Conservation (phyloP, 257 asterid species). For the Solanum bulbocastanum region DNA sequence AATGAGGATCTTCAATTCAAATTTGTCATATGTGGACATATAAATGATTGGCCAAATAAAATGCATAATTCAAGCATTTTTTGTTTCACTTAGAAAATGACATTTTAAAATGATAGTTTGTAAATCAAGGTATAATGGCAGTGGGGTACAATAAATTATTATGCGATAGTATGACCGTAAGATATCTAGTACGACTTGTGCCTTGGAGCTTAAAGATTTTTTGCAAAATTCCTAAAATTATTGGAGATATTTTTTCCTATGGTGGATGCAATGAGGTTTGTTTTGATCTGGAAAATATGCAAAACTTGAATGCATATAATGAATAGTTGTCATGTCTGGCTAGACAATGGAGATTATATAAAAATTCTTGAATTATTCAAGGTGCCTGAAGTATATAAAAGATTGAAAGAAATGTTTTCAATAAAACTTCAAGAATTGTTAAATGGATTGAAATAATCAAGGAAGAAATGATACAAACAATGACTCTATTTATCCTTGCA, state of each 20-base stretch:
- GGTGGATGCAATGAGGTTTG: neutral
- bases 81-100: neutral
- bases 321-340: neutral
- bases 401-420: too few species aligned
- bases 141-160: too few species aligned
- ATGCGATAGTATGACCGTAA: too few species aligned
- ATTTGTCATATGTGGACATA: neutral
- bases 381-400: too few species aligned
- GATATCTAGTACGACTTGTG: neutral
- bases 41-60: neutral
- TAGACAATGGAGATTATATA: neutral
- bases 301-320: neutral
- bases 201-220: neutral
- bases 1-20: neutral
- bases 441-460: too few species aligned
- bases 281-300: neutral
- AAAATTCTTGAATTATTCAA: too few species aligned
- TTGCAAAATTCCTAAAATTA: neutral
- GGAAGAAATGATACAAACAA: too few species aligned
- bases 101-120: too few species aligned
- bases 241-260: neutral
- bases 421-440: too few species aligned
- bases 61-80: neutral
- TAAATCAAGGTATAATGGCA: neutral
- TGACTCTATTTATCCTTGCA: too few species aligned